These are phyloP conservation scores for Alternaria rosae DNA, from an alignment of 2,329 filamentous ascomycete species.

Conservation along the genomic window DNA sequence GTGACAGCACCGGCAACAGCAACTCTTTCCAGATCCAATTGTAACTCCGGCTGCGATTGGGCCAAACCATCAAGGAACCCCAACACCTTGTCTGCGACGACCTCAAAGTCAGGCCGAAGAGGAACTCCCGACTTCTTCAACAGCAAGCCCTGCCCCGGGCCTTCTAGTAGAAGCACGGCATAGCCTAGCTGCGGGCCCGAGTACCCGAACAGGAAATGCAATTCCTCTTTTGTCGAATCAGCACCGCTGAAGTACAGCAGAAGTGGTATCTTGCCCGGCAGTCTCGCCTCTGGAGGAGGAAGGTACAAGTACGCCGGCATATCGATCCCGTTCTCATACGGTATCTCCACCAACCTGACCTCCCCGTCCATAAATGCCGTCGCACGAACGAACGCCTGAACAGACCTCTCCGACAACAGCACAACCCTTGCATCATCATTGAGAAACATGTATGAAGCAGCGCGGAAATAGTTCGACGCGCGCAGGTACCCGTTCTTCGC, in stretches of 20 bases:
- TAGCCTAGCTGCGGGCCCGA: constrained; percentile 48
- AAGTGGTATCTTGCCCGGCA: background rate
- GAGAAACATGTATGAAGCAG: constrained; percentile 4
- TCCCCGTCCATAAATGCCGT: background rate
- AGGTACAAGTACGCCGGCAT: background rate
- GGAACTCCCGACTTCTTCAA: constrained; percentile 28
- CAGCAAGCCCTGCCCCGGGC: constrained; percentile 56
- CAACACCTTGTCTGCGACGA: constrained; percentile 31
- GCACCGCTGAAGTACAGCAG: constrained; percentile 8
- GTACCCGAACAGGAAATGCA: constrained; percentile 52
- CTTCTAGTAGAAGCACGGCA: constrained; percentile 56
- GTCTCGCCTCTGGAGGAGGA: background rate
- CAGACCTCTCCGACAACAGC: background rate
- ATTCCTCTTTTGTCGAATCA: constrained; percentile 18
- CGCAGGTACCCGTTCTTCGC: constrained; percentile 10
- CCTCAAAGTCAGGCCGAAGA: constrained; percentile 36
- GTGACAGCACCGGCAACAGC: constrained; percentile 52
- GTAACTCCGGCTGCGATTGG: background rate
- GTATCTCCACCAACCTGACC: background rate
- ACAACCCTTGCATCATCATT: background rate
- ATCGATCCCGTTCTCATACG: background rate
- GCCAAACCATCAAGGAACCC: constrained; percentile 12
- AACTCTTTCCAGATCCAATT: constrained; percentile 51
- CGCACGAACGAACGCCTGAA: background rate
- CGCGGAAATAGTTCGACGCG: background rate